phyloP scores from a whole-genome alignment of 768 basidiomycete species.

The Boletus speciosus region DNA sequence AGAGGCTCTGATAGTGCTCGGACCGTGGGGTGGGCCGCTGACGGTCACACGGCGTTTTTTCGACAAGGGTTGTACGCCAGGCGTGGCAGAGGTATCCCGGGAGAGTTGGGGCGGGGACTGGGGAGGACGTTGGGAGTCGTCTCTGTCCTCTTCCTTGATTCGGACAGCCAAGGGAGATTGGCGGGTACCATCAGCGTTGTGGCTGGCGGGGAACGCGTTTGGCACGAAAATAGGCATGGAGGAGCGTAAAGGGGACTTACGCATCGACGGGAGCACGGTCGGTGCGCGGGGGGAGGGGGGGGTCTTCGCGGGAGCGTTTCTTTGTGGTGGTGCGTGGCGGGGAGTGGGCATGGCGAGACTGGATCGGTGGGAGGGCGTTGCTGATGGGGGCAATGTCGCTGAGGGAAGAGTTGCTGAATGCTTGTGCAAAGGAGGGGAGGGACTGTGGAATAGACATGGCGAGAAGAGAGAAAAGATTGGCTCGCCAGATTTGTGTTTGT shows the following conservation, averaged over 20 bases:
- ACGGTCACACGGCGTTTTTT: conserved; percentile 74
- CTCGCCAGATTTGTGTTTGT: neutral
- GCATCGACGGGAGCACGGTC: conserved; percentile 29
- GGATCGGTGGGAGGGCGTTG: conserved; percentile 68
- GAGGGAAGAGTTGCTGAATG: conserved; percentile 61
- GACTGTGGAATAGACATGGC: conserved; percentile 54
- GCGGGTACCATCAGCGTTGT: conserved; percentile 32
- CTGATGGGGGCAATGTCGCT: conserved; percentile 45
- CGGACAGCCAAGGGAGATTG: conserved; percentile 45
- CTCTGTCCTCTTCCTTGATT: conserved; percentile 66
- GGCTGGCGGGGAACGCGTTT: conserved; percentile 19
- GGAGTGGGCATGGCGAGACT: conserved; percentile 34
- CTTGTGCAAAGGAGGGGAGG: conserved; percentile 76
- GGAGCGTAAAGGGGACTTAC: conserved; percentile 36
- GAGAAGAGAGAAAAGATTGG: neutral
- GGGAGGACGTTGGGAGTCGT: conserved; percentile 36
- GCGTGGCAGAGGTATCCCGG: conserved; percentile 33
- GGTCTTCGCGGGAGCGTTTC: conserved; percentile 48
- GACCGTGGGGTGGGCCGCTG: conserved; percentile 42
- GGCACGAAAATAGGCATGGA: neutral
- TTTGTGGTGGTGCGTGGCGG: conserved; percentile 17
- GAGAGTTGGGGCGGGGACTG: conserved; percentile 32
- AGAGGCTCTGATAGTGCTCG: conserved; percentile 34
- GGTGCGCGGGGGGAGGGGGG: conserved; percentile 24
- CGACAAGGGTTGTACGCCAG: conserved; percentile 38